phyloP scores from a whole-genome alignment of 495 filamentous ascomycete genomes.

The Lentithecium fluviatile region DNA sequence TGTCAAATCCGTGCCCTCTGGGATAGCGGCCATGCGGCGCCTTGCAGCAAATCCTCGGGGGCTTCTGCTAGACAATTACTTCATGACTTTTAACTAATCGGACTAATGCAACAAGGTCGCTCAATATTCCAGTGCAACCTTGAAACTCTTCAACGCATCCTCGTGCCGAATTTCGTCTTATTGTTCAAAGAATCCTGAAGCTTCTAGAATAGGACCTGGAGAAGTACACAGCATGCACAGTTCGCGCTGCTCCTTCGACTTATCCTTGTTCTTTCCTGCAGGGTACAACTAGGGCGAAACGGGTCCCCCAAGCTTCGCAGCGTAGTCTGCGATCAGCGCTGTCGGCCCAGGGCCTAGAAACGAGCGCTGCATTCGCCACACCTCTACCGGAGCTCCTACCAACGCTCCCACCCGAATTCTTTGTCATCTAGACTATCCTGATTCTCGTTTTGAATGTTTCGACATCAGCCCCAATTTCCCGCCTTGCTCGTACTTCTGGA shows the following conservation, averaged over 20 bases:
- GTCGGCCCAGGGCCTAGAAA: constrained; percentile 31
- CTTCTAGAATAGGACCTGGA: neutral
- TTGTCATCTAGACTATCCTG: constrained; percentile 5
- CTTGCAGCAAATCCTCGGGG: constrained; percentile 6
- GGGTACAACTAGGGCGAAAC: constrained; percentile 4
- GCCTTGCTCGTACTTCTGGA: constrained; percentile 9
- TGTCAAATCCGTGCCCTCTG: neutral
- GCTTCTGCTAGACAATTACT: constrained; percentile 21
- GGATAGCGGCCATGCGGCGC: constrained; percentile 17
- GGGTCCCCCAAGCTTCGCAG: constrained; percentile 20
- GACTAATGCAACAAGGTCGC: too few species aligned
- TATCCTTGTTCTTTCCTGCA: neutral
- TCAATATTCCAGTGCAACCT: too few species aligned
- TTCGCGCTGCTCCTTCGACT: neutral
- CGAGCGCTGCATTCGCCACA: constrained; percentile 28
- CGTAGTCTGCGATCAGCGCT: constrained; percentile 17
- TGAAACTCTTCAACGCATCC: neutral
- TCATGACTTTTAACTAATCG: constrained; percentile 22
- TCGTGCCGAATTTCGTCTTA: neutral
- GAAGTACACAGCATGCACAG: neutral
- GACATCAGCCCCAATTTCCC: constrained; percentile 9
- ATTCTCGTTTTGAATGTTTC: neutral
- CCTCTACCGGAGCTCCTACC: constrained; percentile 1
- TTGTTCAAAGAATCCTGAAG: neutral
- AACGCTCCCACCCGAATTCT: constrained; percentile 14